A percentile compares a stretch with the other conserved stretches of the same genome.
phyloP scores from a whole-genome alignment of 768 basidiomycete genomes.

The Psilocybe subaeruginosa region DNA sequence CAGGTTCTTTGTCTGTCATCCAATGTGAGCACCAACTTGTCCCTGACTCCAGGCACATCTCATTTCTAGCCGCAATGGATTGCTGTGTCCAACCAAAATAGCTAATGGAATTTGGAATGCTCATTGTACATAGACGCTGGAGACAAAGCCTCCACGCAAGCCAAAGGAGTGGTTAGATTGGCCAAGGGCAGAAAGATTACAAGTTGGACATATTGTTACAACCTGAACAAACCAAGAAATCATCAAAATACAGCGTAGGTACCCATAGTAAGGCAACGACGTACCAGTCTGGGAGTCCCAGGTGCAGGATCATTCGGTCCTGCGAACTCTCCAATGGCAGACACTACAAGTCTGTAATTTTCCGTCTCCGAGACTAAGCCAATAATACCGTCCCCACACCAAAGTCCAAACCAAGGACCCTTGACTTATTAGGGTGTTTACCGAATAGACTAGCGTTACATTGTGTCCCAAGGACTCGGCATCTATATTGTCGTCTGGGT shows the following conservation, averaged over 20 bases:
- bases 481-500: constrained; percentile 4
- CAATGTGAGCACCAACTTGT: no score
- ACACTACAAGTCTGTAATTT: not conserved
- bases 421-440: constrained; percentile 6
- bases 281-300: constrained; percentile 14
- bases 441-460: constrained; percentile 11
- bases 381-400: constrained; percentile 1
- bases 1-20: no score
- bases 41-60: no score
- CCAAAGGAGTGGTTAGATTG: no score
- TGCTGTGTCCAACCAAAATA: no score
- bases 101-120: no score
- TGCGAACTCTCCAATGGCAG: constrained; percentile 17
- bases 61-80: no score
- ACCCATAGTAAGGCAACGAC: not conserved
- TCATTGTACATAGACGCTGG: no score
- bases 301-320: constrained; percentile 19
- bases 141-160: no score
- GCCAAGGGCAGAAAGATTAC: not conserved
- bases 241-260: not conserved
- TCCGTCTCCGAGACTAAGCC: not conserved
- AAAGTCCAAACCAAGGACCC: constrained; percentile 18
- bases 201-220: constrained; percentile 8
- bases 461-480: not conserved
- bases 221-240: constrained; percentile 2